Percentiles rank a stretch among this genome's conserved stretches.
phyloP scores from a whole-genome alignment of 805 yeast species.

The Ascoidea rubescens region DNA sequence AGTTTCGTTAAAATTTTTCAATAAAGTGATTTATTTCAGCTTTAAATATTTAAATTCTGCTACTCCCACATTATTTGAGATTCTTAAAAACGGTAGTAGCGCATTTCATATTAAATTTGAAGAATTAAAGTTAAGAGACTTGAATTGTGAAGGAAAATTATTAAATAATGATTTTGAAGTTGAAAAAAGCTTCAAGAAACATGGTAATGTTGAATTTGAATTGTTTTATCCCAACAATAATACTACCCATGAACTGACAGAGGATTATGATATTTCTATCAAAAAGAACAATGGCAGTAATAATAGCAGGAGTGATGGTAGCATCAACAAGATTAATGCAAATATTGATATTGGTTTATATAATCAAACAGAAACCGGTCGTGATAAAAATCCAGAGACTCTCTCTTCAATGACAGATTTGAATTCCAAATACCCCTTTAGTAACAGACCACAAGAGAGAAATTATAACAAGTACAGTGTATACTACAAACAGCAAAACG shows the following conservation, averaged over 20 bases:
- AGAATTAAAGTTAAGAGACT: neutral
- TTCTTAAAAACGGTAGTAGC: conserved; percentile 62
- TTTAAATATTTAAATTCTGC: conserved; percentile 54
- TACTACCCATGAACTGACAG: neutral
- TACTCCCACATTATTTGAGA: conserved; percentile 67
- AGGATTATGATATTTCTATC: neutral
- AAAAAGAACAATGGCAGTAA: neutral
- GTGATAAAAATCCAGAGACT: too few relatives aligned
- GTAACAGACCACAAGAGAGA: too few relatives aligned
- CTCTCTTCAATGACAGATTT: too few relatives aligned
- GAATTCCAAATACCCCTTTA: too few relatives aligned
- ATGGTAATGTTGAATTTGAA: too few relatives aligned
- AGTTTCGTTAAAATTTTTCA: conserved; percentile 36
- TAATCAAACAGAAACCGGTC: too few relatives aligned
- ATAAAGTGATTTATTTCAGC: conserved; percentile 45
- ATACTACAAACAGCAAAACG: too few relatives aligned
- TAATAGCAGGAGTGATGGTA: neutral
- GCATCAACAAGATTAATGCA: neutral
- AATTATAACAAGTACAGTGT: too few relatives aligned
- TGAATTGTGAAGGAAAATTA: neutral
- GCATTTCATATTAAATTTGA: conserved; percentile 42
- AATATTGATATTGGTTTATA: too few relatives aligned
- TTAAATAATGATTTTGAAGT: neutral
- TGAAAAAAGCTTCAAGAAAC: neutral
- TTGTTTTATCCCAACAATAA: too few relatives aligned